These are phyloP conservation scores for Violaceomyces palustris DNA, from an alignment of 1,284 basidiomycete species.

Conservation along the genomic window DNA sequence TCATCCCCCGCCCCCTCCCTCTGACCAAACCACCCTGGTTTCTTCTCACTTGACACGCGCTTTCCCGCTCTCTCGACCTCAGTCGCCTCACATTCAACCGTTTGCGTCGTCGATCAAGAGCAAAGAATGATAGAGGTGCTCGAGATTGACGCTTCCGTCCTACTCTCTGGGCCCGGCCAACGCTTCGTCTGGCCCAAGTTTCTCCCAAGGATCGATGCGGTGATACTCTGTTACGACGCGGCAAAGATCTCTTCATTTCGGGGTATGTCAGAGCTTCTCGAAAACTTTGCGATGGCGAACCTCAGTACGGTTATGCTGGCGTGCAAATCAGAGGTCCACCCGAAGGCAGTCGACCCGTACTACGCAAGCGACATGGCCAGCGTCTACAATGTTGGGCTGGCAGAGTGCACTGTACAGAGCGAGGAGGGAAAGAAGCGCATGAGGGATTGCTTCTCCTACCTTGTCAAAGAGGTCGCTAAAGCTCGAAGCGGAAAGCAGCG, in stretches of 20 bases:
- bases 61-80: neutral
- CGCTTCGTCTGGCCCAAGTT: constrained; percentile 47
- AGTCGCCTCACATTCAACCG: constrained; percentile 43
- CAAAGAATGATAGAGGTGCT: constrained; percentile 46
- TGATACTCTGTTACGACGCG: constrained; percentile 48
- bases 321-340: constrained; percentile 46
- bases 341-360: constrained; percentile 45
- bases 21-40: too few relatives aligned
- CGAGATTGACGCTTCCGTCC: constrained; percentile 43
- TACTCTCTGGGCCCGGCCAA: constrained; percentile 38
- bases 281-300: constrained; percentile 35
- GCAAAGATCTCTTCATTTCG: constrained; percentile 39
- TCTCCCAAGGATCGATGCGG: constrained; percentile 42
- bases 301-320: constrained; percentile 48
- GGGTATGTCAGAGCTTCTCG: constrained; percentile 47
- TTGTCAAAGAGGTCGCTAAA: constrained; percentile 49
- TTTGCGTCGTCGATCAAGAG: constrained; percentile 45
- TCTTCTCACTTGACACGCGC: neutral
- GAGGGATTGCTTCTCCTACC: constrained; percentile 47
- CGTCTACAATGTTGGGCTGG: constrained; percentile 45
- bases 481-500: constrained; percentile 22
- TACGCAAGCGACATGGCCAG: constrained; percentile 47
- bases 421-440: constrained; percentile 49
- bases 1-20: too few relatives aligned
- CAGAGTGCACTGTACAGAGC: constrained; percentile 44